Percentiles rank a stretch among this genome's conserved stretches.
Evolutionary conservation across 2,329 filamentous ascomycete species (phyloP).

Genomic region (Elsinoe arachidis): DNA sequence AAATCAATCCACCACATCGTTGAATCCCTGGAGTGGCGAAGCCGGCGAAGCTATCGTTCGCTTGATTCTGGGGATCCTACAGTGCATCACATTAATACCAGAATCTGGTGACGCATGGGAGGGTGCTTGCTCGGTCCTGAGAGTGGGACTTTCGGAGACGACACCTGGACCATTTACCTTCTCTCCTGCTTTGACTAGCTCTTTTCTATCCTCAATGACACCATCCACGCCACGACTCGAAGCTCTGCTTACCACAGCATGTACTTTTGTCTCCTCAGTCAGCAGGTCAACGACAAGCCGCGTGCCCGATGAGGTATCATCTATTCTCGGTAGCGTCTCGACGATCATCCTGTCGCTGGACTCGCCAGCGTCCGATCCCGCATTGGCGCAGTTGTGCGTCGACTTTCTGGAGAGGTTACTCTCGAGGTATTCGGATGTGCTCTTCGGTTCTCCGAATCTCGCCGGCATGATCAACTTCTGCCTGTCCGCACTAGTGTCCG

Average conservation of each 20-base stretch:
- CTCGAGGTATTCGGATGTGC: conserved; percentile 50
- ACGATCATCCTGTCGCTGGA: conserved; percentile 54
- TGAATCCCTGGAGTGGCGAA: conserved; percentile 42
- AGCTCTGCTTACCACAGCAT: conserved; percentile 60
- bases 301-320: conserved; percentile 42
- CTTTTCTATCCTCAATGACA: conserved; percentile 48
- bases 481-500: conserved; percentile 59
- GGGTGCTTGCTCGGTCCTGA: conserved; percentile 60
- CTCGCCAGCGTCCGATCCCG: conserved; percentile 56
- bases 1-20: conserved; percentile 17
- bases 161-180: conserved; percentile 71
- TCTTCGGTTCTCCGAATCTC: conserved; percentile 51
- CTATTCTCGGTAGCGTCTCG: conserved; percentile 54
- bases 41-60: conserved; percentile 43
- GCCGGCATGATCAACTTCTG: conserved; percentile 65
- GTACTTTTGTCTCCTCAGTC: conserved; percentile 51
- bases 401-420: conserved; percentile 61
- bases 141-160: conserved; percentile 65
- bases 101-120: conserved; percentile 61
- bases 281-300: conserved; percentile 29
- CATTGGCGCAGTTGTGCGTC: conserved; percentile 64
- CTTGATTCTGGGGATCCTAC: conserved; percentile 44
- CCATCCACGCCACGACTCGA: conserved; percentile 58
- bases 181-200: conserved; percentile 54
- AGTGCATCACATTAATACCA: conserved; percentile 46